Base-by-base conservation (phyloP, 768 basidiomycete species). In the Lentinula edodes region DNA sequence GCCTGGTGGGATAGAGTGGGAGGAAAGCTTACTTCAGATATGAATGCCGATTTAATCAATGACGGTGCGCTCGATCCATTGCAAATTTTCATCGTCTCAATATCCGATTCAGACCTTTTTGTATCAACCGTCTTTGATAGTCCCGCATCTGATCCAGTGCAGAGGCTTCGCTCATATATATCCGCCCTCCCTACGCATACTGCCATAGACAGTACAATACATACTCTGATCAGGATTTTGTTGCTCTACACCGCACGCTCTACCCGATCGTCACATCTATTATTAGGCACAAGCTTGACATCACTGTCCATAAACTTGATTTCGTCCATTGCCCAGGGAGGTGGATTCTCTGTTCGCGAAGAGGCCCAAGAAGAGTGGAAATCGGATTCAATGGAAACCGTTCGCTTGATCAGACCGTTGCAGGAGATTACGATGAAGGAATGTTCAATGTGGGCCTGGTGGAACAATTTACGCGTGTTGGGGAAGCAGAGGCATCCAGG, bases 271-370 rank as follows among this genome's bases (percentile, higher is more conserved):
- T 91, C 91, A 0, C 91, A 93, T 69, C 76, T 93, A 15, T 76
- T 93, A 13, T 79, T 93, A 12, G 92, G 92, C 63, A 88, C 90
- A 13, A 87, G 86, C 1, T 74, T 92, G n/a, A 93, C 92, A 1
- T 85, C 87, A 0, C 76, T 93, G 0, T 90, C 91, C 0, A 80
- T 93, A 36, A 82, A 84, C 20, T 73, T 93, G 20, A 88, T 93
- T 61, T 85, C 89, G 3, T 84, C 82, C 10, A 85, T 93, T 48
- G 80, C 89, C 0, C 87, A 89, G 69, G 92, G 92, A 12, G 84
- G 86, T 2, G 92, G 92, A 0, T 90, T 87, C 70, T 77, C 81
- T 3, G 79, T 93, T 12, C 78, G 74, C 12, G 86, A 89, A 67
- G 88, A 91, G 66, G 76, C 81, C 18, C 81, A 86, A 66, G 91